Evolutionary conservation across 805 yeast genomes (phyloP).

Genomic region (Lipomyces sp.): DNA sequence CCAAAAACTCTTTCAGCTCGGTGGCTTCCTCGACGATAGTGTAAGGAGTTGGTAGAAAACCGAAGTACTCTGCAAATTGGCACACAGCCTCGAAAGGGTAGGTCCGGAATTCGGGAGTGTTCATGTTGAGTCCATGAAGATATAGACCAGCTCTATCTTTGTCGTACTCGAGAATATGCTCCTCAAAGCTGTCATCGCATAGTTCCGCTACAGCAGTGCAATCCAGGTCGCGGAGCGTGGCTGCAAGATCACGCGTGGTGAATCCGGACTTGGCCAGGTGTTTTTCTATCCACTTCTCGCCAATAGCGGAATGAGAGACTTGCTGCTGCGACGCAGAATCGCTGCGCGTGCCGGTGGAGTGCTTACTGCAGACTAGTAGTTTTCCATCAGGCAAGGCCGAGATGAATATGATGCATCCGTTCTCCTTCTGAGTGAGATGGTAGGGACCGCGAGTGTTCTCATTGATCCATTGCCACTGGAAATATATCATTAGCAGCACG

Average conservation of each 20-base stretch:
- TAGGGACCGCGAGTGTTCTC: conserved; percentile 68
- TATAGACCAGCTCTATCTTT: conserved; percentile 74
- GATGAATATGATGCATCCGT: conserved; percentile 87
- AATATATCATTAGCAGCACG: not conserved
- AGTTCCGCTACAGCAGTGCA: conserved; percentile 87
- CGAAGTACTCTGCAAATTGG: conserved; percentile 61
- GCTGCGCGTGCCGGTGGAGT: conserved; percentile 67
- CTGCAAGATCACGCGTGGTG: conserved; percentile 53
- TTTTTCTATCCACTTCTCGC: conserved; percentile 52
- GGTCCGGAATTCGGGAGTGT: conserved; percentile 61
- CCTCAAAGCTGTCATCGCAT: conserved; percentile 92
- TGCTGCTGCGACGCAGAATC: conserved; percentile 38
- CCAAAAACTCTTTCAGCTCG: conserved; percentile 51
- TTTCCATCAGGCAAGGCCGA: conserved; percentile 75
- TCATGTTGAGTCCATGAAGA: conserved; percentile 81
- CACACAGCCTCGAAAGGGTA: conserved; percentile 58
- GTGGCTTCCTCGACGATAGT: conserved; percentile 42
- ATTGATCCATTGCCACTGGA: conserved; percentile 44
- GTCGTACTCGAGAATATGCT: conserved; percentile 78
- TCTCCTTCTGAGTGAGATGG: conserved; percentile 76
- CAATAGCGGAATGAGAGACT: conserved; percentile 65
- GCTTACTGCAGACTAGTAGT: conserved; percentile 84
- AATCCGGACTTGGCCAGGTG: conserved; percentile 50
- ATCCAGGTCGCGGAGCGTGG: conserved; percentile 47
- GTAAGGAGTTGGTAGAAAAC: conserved; percentile 58